These are phyloP conservation scores for Beauveria caledonica DNA, from an alignment of 2,329 filamentous ascomycete species.

Conservation along the genomic window DNA sequence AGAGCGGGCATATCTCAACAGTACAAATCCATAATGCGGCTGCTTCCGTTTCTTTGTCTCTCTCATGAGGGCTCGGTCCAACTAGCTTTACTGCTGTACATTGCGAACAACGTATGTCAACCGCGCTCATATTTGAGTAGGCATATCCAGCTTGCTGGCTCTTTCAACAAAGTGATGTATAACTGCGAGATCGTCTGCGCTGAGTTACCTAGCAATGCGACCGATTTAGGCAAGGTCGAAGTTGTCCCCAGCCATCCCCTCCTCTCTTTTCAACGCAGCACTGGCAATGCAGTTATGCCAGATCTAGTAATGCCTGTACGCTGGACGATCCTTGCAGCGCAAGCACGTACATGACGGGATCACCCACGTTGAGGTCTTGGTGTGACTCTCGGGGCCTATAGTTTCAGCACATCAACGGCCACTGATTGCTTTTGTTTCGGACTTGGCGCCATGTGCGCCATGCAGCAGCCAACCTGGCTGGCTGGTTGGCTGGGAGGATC, in stretches of 20 bases:
- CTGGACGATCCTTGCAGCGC: background rate
- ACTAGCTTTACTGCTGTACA: background rate
- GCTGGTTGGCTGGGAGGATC: background rate
- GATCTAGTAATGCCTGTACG: background rate
- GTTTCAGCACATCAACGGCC: background rate
- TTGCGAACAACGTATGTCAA: background rate
- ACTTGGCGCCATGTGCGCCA: background rate
- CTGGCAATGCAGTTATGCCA: background rate
- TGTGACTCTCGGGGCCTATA: background rate
- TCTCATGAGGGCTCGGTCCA: background rate
- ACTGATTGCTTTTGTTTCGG: background rate
- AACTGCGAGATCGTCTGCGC: conserved; percentile 2
- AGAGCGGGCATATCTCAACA: background rate
- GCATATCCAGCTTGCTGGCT: background rate
- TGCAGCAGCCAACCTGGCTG: background rate
- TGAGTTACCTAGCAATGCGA: background rate
- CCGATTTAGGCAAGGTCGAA: background rate
- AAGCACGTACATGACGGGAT: background rate
- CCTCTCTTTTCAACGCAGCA: background rate
- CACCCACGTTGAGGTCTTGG: background rate
- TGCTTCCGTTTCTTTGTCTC: background rate
- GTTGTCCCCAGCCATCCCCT: background rate
- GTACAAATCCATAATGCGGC: background rate
- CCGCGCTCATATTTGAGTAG: background rate
- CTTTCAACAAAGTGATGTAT: background rate